Evolutionary conservation across 495 filamentous ascomycete genomes (phyloP).

Genomic region (Venustampulla echinocandica): DNA sequence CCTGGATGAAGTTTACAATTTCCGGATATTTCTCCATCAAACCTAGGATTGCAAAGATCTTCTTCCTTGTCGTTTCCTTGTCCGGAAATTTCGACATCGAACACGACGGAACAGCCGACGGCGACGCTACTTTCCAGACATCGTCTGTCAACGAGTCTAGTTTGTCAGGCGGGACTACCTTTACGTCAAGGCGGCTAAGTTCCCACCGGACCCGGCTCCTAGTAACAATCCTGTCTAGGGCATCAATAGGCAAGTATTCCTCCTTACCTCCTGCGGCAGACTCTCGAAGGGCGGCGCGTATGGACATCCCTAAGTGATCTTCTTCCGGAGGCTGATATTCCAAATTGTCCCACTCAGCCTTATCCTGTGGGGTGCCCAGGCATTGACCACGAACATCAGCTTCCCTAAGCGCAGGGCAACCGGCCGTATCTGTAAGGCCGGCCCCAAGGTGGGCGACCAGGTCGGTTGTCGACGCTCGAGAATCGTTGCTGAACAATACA

Average conservation of each 20-base stretch:
- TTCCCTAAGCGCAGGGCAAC: background rate
- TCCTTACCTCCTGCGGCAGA: background rate
- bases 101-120: background rate
- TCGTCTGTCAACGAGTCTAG: background rate
- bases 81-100: background rate
- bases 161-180: background rate
- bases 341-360: background rate
- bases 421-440: background rate
- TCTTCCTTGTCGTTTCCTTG: slow-evolving; percentile 6
- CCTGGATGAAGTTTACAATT: slow-evolving; percentile 17
- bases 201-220: slow-evolving; percentile 4
- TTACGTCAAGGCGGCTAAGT: slow-evolving; percentile 1
- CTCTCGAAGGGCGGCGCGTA: background rate
- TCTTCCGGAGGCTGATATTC: background rate
- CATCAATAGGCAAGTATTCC: slow-evolving; percentile 11
- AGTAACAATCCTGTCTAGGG: slow-evolving; percentile 8
- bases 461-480: background rate
- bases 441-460: background rate
- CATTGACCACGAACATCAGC: background rate
- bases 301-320: background rate
- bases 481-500: background rate
- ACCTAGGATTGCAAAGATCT: slow-evolving; percentile 22
- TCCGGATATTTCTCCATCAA: slow-evolving; percentile 9
- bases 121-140: background rate
- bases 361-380: background rate